These are phyloP conservation scores for Coemansia reversa DNA, from an alignment of 192 early-diverging fungal genomes.

Conservation along the genomic window DNA sequence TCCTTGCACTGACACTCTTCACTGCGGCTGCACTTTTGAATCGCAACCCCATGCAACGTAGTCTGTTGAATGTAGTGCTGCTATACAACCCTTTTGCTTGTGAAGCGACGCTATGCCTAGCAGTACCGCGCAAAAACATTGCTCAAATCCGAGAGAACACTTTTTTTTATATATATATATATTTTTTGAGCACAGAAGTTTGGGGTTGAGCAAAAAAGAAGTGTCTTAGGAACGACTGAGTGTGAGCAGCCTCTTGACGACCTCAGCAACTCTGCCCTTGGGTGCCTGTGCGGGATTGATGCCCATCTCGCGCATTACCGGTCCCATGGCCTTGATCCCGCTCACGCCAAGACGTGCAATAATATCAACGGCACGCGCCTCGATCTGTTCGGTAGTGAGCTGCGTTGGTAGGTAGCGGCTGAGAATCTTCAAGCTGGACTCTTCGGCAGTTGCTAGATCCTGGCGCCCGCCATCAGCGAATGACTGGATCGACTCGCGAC, in stretches of 20 bases:
- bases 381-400: slow-evolving; percentile 73
- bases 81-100: too few species aligned
- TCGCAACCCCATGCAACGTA: not conserved
- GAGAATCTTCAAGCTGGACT: slow-evolving; percentile 67
- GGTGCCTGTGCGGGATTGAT: slow-evolving; percentile 70
- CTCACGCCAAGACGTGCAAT: slow-evolving; percentile 52
- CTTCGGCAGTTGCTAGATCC: slow-evolving; percentile 74
- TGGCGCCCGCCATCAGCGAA: slow-evolving; percentile 66
- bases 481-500: slow-evolving; percentile 70
- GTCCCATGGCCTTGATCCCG: slow-evolving; percentile 75
- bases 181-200: too few species aligned
- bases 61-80: not conserved
- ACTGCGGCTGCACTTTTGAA: slow-evolving; percentile 19
- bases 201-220: not conserved
- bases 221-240: not conserved
- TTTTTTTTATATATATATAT: too few species aligned
- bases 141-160: too few species aligned
- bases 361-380: slow-evolving; percentile 56
- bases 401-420: slow-evolving; percentile 75
- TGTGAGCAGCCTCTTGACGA: slow-evolving; percentile 69
- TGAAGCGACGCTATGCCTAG: too few species aligned
- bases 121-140: too few species aligned
- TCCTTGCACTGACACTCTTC: not conserved
- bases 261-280: slow-evolving; percentile 72
- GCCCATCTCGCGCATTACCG: slow-evolving; percentile 79